Evolutionary conservation across 768 basidiomycete genomes (phyloP), one percentile per base, ranked within the genome.

Genomic region (Candolleomyces eurysporus): DNA sequence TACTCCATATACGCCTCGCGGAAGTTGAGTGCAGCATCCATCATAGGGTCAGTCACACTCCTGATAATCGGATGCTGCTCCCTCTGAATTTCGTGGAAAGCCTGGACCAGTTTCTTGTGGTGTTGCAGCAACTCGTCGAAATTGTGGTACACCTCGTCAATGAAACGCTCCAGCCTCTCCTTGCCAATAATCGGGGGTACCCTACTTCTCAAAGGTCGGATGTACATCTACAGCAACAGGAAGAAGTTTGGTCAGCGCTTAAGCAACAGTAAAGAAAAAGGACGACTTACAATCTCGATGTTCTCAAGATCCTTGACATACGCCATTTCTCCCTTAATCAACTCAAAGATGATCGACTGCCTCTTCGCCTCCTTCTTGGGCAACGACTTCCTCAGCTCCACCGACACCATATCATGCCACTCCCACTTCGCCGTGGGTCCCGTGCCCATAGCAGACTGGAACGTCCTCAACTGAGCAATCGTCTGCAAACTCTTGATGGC

Each of bases 271-370:
- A 5, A 21, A 55, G 8, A 19, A 26, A 52, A 39, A 62, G 17
- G 8, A 36, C 11, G n/a, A 73, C 85, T 31, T 65, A 95, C 94
- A 55, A 77, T 80, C 61, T 92, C 90, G 55, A 97, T 90, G 57
- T 89, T 92, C 72, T 95, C 91, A 54, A 98, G 75, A 77, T 97
- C 96, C 63, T 87, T 91, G n/a, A 96, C 95, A 71, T 96, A 97
- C 26, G 87, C 85, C 94, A 98, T 98, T 75, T 98, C 95, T 61
- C 91, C 91, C 71, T 96, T 92, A 73, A 98, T 96, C 60, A 97
- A 76, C 75, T 98, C 95, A 68, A 96, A 98, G 51, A 97, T 95
- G 65, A 92, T 86, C 93, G 88, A 84, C 74, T 98, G 95, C 21
- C 94, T 84, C 58, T 64, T 64, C 10, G 65, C 65, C 43, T 66